Percentiles rank a stretch among this genome's conserved stretches.
These are phyloP conservation scores for Saccharomycopsis javanensis DNA, from an alignment of 805 yeast genomes.

Conservation along the genomic window DNA sequence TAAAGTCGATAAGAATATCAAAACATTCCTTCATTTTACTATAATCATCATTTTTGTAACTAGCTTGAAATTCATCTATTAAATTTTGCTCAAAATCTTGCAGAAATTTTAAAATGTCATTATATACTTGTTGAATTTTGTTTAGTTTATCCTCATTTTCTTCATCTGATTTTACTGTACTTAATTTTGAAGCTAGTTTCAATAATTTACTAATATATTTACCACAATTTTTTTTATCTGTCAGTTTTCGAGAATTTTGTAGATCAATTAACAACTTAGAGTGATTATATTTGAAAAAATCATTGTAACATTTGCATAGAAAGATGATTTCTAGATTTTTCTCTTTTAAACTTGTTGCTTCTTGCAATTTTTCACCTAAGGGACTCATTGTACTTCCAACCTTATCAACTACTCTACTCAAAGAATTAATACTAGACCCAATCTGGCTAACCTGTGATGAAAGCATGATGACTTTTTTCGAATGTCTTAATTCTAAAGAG, in stretches of 20 bases:
- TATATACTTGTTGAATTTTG: constrained; percentile 24
- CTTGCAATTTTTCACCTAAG: constrained; percentile 56
- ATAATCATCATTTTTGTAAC: constrained; percentile 61
- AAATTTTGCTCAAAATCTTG: constrained; percentile 66
- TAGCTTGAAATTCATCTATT: constrained; percentile 59
- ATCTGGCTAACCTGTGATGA: constrained; percentile 38
- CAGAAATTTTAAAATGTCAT: constrained; percentile 57
- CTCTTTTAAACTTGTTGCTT: constrained; percentile 62
- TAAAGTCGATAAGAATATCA: constrained; percentile 63
- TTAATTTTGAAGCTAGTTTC: constrained; percentile 13
- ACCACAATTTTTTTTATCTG: constrained; percentile 60
- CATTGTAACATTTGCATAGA: constrained; percentile 65
- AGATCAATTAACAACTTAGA: constrained; percentile 50
- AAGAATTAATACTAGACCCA: constrained; percentile 36
- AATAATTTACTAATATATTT: constrained; percentile 20
- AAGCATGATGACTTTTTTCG: constrained; percentile 51
- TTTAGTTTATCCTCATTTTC: neutral
- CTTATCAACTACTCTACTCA: constrained; percentile 45
- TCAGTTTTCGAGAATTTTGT: constrained; percentile 34
- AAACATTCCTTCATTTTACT: constrained; percentile 70
- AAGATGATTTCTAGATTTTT: constrained; percentile 63
- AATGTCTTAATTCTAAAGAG: constrained; percentile 55
- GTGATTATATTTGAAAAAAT: constrained; percentile 48
- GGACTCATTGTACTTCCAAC: constrained; percentile 58
- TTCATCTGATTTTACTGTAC: neutral